Evolutionary conservation across 805 yeast species (phyloP), one percentile per base, ranked within the genome.

Genomic region (Wickerhamiella spandovensis): DNA sequence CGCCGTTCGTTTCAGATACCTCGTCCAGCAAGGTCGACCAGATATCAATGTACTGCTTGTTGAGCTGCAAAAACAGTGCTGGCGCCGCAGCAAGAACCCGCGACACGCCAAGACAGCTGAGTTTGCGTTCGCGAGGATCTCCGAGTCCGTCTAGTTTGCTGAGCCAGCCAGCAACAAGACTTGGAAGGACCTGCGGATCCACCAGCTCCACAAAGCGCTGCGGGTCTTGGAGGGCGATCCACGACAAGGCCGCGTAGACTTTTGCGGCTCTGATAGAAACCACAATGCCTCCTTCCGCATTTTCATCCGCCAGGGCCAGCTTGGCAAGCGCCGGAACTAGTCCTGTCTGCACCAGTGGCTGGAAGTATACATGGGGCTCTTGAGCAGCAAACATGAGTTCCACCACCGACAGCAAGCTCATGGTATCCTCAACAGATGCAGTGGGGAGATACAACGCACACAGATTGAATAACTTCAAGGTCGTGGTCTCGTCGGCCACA

Each of bases 61-160:
- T 37, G 21, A 20, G 21, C 20, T 32, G 25, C 21, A 17, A n/a
- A 35, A 53, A 45, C 17, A 53, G 44, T n/a, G 44, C 45, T 1
- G 59, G 58, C 22, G 41, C 18, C 10, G 47, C 49, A 3, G 46
- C 49, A 15, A 53, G 39, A 17, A 51, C 21, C 8, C 53, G 50
- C 3, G 59, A 43, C 12, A 52, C 35, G 0, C 85, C 92, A 52
- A 85, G 63, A 2, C 80, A 67, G 55, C 76, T 78, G 48, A 82
- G 67, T 64, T 90, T 90, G 54, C 83, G 78, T 56, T 79, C 77
- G 52, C 85, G 73, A 0, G 95, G 89, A 58, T 81, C 87, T 42
- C 82, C 84, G 51, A 84, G 74, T 52, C 77, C 76, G 23, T 71
- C 67, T 41, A 70, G 65, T 69, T 54, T 54, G 13, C 55, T 56